Evolutionary conservation across 257 asterid species (phyloP), one percentile per base, ranked within the genome.

Genomic region (Solanum pinnatisectum): DNA sequence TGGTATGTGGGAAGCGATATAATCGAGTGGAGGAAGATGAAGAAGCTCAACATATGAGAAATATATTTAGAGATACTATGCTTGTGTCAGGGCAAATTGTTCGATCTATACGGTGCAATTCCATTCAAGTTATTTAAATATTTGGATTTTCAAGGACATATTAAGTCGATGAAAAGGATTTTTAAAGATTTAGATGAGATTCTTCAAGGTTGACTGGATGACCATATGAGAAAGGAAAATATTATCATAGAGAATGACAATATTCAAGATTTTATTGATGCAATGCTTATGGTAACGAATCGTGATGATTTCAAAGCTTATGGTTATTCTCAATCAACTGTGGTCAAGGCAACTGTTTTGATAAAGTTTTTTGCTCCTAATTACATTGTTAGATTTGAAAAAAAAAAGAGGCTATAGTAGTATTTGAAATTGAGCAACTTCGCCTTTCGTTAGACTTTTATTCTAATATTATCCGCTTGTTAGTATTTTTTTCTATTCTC

Each of bases 181-280:
- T 67, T 40, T 40, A 40, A 40, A 2, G 12, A 40, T 40, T 40
- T 40, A 40, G 46, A 40, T 40, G 46, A 39, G 1, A 39, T 39
- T 40, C 46, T 40, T 40, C 46, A 40, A 37, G 74, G 18, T 1
- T 94, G 93, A 93, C 82, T 93, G 3, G 84, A 89, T 10, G 92
- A 92, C 27, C 95, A 93, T 87, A 72, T 76, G 9, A 52, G 74
- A 36, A 60, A 73, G 87, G 70, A 73, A 36, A 10, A 6, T 22
- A n/a, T 8, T 49, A 33, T 35, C 3, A 83, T 83, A 6, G 5
- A 82, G 0, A 90, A 36, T 56, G 89, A 90, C 9, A 60, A 60
- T 60, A 15, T 52, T 52, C 88, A 71, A n/a, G 98, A 94, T 76
- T 94, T 95, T 93, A 91, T 95, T 25, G 93, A 95, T 39, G 93